Evolutionary conservation across 768 basidiomycete genomes (phyloP), one percentile per base, ranked within the genome.

Genomic region (Trametes cinnabarina): DNA sequence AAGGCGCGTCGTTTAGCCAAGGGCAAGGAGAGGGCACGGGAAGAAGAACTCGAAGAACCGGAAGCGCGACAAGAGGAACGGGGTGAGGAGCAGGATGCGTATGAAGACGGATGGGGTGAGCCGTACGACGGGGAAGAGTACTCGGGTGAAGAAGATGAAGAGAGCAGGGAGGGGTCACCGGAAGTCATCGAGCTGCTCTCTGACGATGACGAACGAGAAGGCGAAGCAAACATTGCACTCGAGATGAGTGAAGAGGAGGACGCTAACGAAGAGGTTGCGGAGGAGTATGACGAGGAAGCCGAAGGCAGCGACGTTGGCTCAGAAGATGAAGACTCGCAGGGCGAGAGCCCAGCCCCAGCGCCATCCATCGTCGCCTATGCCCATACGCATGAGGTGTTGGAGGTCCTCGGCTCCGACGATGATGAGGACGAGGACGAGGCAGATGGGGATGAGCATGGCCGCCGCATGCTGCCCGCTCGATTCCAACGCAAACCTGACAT

Each of bases 1-100:
- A 76, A 74, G 55, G 78, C 77, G 37, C 78, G 82, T 58, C 79
- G 79, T 47, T 62, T 68, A 37, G 86, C 83, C n/a, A 87, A 87
- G 66, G 86, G 85, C 28, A 87, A 87, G 66, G 80, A 77, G 49
- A 78, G 85, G 48, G 85, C 85, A 65, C 80, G 82, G 9, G 73
- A 82, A 46, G 83, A 86, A 63, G 85, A 83, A 4, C 72, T 82
- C 12, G 74, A 72, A 19, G 59, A 71, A 66, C 19, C 70, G 69
- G 32, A 39, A 73, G 11, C 68, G n/a, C n/a, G n/a, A n/a, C n/a
- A 69, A 34, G 63, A 70, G 53, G 73, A 67, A 22, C 50, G 62
- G 23, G 64, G 52, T 14, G 62, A 42, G 14, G 71, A 64, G 0
- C 63, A 54, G 5, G 59, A 51, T 10, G 39, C 46, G 25, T 58